Base-by-base conservation (phyloP, 106 monocot species). In the Vanilla planifolia region DNA sequence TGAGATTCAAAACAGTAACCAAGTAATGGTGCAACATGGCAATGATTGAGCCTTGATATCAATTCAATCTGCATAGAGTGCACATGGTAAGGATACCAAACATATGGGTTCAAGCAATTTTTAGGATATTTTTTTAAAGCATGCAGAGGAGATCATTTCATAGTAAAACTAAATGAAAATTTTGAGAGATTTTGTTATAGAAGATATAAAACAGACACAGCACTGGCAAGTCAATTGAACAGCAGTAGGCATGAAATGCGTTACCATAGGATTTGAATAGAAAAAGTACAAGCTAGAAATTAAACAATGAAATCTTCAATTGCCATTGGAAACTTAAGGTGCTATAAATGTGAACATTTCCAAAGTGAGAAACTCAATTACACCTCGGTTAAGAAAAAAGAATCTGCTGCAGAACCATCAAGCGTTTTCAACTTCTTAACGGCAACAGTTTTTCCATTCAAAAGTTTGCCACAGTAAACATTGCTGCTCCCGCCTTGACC, bases 1-100 rank as follows among this genome's bases (percentile, higher is more conserved):
- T 80, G 86, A 41, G 37, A 69, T 64, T 86, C 95, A 32, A 58
- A 71, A 76, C 90, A 90, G 69, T 86, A 96, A 41, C 95, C 95
- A 6, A 96, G 74, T 57, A 96, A 74, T 41, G 95, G 83, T 37
- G 90, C 80, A 33, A 96, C 79, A 52, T 96, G 95, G 48, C 86
- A 81, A 59, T 96, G 95, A 66, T 96, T 85, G 44, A 96, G 76
- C 64, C 86, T 86, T 44, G 95, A 90, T 67, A 96, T 69, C 37
- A 96, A 30, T 60, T 90, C 90, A 67, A 90, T 84, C 95, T 96
- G 84, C 34, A n/a, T 8, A 30, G 33, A 63, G 3, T 50, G 39
- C 17, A 37, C 9, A 10, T 46, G 14, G 8, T 1, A 27, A n/a
- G n/a, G n/a, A n/a, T n/a, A n/a, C n/a, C n/a, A n/a, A n/a, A n/a